These are phyloP conservation scores for Naganishia friedmannii DNA, from an alignment of 768 basidiomycete genomes.

Conservation along the genomic window DNA sequence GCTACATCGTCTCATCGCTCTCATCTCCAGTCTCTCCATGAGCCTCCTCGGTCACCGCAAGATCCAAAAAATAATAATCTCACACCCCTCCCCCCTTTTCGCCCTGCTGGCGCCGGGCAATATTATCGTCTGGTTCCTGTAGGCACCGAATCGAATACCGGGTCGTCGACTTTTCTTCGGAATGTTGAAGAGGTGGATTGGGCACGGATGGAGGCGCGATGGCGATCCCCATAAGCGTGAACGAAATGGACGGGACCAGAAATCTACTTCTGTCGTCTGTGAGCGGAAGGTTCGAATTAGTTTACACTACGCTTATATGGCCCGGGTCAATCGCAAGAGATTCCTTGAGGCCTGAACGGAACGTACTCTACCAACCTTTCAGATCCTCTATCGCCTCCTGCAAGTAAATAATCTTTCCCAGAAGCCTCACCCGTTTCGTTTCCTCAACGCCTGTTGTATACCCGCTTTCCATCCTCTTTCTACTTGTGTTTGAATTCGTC, in stretches of 20 bases:
- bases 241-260: constrained; percentile 96
- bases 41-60: constrained; percentile 84
- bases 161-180: constrained; percentile 59
- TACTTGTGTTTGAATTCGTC: no score
- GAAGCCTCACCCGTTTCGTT: no score
- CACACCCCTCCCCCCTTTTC: constrained; percentile 63
- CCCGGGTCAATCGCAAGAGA: no score
- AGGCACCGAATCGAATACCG: constrained; percentile 93
- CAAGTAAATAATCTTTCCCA: no score
- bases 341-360: no score
- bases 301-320: no score
- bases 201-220: constrained; percentile 80
- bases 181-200: constrained; percentile 70
- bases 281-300: constrained; percentile 10
- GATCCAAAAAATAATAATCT: constrained; percentile 77
- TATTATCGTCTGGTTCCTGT: constrained; percentile 88
- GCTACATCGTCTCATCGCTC: constrained; percentile 90
- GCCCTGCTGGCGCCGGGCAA: constrained; percentile 73
- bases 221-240: constrained; percentile 92
- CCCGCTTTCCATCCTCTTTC: no score
- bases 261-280: constrained; percentile 83
- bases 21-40: constrained; percentile 86
- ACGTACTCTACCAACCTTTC: no score
- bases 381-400: no score
- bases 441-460: no score